Percentiles rank a stretch among this genome's conserved stretches.
Evolutionary conservation across 768 basidiomycete genomes (phyloP).

Genomic region (Boletus sp.): DNA sequence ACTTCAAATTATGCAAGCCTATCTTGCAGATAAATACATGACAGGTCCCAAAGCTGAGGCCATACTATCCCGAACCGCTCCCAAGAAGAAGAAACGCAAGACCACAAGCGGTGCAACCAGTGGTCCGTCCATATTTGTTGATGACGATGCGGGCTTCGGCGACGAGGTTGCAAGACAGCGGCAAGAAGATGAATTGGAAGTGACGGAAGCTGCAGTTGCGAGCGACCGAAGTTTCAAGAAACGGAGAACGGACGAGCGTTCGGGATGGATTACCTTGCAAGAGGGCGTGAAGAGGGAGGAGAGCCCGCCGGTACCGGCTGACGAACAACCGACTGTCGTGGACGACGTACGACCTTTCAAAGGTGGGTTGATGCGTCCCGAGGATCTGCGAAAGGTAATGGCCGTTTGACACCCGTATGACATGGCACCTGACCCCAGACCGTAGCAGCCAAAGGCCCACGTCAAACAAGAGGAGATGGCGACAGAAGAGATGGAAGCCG

Average conservation of each 20-base stretch:
- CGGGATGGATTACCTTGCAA: slow-evolving; percentile 69
- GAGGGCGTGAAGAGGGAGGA: slow-evolving; percentile 48
- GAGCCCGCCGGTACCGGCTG: slow-evolving; percentile 52
- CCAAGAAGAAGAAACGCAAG: slow-evolving; percentile 70
- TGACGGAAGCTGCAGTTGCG: slow-evolving; percentile 65
- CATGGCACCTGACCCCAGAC: background rate
- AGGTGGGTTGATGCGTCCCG: slow-evolving; percentile 79
- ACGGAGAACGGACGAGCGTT: slow-evolving; percentile 54
- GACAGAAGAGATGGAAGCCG: slow-evolving; percentile 49
- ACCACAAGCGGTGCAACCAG: slow-evolving; percentile 28
- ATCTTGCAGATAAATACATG: slow-evolving; percentile 93
- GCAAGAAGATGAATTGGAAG: slow-evolving; percentile 52
- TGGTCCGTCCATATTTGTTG: slow-evolving; percentile 42
- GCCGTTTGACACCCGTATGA: background rate
- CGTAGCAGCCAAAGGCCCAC: slow-evolving; percentile 41
- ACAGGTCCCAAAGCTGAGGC: slow-evolving; percentile 95
- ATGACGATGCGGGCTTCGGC: slow-evolving; percentile 75
- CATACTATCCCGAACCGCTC: slow-evolving; percentile 67
- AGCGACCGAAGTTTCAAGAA: slow-evolving; percentile 78
- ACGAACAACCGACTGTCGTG: slow-evolving; percentile 67
- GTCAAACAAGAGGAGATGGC: slow-evolving; percentile 39
- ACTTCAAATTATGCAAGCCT: slow-evolving; percentile 58
- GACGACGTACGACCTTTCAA: slow-evolving; percentile 47
- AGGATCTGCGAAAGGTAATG: slow-evolving; percentile 64
- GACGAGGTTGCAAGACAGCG: slow-evolving; percentile 45